A percentile compares a stretch with the other conserved stretches of the same genome.
phyloP scores from a whole-genome alignment of 805 yeast genomes.

The Lipomyces japonicus region DNA sequence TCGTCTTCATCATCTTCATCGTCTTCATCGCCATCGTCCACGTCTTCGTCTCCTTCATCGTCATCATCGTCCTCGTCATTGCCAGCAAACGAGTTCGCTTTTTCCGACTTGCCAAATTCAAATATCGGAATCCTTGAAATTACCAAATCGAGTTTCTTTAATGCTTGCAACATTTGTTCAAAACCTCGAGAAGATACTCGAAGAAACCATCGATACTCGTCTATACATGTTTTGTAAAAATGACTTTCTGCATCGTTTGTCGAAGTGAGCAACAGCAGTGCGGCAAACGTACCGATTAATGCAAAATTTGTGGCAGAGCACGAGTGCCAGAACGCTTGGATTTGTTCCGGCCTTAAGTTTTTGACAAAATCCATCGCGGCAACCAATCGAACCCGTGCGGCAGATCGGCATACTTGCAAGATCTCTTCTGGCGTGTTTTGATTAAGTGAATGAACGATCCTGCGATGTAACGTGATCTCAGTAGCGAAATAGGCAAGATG shows the following conservation, averaged over 20 bases:
- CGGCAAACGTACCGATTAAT: constrained; percentile 36
- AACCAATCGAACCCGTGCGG: constrained; percentile 34
- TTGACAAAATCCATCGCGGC: constrained; percentile 33
- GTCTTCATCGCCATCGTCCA: constrained; percentile 12
- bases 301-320: constrained; percentile 26
- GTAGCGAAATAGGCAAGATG: constrained; percentile 33
- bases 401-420: constrained; percentile 24
- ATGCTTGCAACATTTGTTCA: constrained; percentile 72
- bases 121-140: constrained; percentile 63
- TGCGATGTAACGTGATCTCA: constrained; percentile 32
- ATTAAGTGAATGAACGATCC: constrained; percentile 44
- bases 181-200: constrained; percentile 73
- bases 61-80: not conserved
- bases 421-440: constrained; percentile 43
- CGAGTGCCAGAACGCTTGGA: constrained; percentile 33
- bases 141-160: constrained; percentile 66
- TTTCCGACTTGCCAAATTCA: constrained; percentile 13
- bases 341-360: constrained; percentile 29
- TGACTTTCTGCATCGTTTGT: constrained; percentile 67
- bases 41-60: constrained; percentile 8
- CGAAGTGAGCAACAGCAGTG: constrained; percentile 27
- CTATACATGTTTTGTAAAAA: constrained; percentile 62
- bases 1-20: constrained; percentile 6
- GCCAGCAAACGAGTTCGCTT: not conserved
- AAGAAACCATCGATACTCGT: constrained; percentile 71